Percentiles rank a stretch among this genome's conserved stretches.
These are phyloP conservation scores for Arthrobotrys iridis DNA, from an alignment of 2,329 filamentous ascomycete species.

Conservation along the genomic window DNA sequence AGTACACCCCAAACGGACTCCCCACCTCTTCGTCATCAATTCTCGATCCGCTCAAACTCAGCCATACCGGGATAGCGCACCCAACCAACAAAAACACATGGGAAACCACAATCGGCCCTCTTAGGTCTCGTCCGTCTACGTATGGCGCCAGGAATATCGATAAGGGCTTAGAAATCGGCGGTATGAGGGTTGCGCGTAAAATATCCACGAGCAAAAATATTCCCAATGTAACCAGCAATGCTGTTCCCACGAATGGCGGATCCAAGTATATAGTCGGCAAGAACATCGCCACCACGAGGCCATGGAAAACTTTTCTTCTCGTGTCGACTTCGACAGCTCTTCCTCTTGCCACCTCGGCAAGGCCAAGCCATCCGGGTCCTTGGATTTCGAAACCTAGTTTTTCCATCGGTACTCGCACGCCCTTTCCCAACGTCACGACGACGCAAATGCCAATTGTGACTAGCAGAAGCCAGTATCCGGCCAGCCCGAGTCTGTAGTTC, in stretches of 20 bases:
- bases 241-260: constrained; percentile 81
- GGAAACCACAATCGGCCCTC: constrained; percentile 92
- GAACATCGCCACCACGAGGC: constrained; percentile 97
- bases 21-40: not conserved
- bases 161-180: constrained; percentile 85
- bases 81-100: constrained; percentile 96
- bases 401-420: constrained; percentile 40
- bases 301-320: constrained; percentile 94
- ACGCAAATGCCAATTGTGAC: constrained; percentile 44
- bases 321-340: constrained; percentile 93
- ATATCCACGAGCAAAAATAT: constrained; percentile 90
- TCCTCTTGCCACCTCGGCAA: constrained; percentile 79
- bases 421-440: constrained; percentile 37
- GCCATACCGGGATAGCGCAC: constrained; percentile 92
- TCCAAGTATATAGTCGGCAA: constrained; percentile 87
- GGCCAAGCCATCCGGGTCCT: constrained; percentile 67
- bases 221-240: constrained; percentile 79
- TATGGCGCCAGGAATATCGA: constrained; percentile 90
- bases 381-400: constrained; percentile 46
- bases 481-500: constrained; percentile 58
- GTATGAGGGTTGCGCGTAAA: constrained; percentile 87
- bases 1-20: constrained; percentile 33
- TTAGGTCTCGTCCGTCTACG: constrained; percentile 90
- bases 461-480: constrained; percentile 61
- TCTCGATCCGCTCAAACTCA: constrained; percentile 54